Evolutionary conservation across 192 early-diverging fungal species (phyloP).

Genomic region (Funneliformis mosseae): DNA sequence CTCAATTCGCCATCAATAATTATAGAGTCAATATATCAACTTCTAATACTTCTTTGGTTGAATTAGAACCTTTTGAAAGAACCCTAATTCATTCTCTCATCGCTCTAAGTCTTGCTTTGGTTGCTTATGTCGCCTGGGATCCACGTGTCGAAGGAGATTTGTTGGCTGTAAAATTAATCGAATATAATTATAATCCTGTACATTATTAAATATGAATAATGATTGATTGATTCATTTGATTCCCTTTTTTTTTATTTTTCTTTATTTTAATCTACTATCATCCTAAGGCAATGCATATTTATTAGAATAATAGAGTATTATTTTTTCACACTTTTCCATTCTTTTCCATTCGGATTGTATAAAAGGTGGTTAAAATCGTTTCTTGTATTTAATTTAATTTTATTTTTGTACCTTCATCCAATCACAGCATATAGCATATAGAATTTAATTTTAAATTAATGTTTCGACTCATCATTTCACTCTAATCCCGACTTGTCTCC

Average conservation of each 20-base stretch:
- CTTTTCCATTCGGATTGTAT: background rate
- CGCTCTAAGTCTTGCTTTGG: conserved; percentile 7
- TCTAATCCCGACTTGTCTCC: too few species aligned
- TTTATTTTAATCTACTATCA: too few species aligned
- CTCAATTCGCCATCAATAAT: background rate
- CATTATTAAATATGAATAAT: background rate
- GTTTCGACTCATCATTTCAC: background rate
- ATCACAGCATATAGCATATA: too few species aligned
- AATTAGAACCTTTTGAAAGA: background rate
- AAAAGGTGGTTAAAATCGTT: background rate
- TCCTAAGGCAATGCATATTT: too few species aligned
- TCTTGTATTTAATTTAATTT: background rate
- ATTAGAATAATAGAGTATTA: background rate
- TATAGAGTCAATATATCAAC: background rate
- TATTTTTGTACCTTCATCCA: background rate
- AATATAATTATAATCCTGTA: conserved; percentile 2
- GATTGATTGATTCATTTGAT: background rate
- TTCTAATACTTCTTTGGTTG: background rate
- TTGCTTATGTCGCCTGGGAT: background rate
- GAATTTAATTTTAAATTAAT: too few species aligned
- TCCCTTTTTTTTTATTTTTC: background rate
- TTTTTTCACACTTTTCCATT: background rate
- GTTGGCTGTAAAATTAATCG: background rate
- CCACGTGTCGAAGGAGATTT: background rate
- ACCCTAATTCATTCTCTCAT: background rate